phyloP scores from a whole-genome alignment of 192 early-diverging fungal genomes.

The Gaertneriomyces sp. region DNA sequence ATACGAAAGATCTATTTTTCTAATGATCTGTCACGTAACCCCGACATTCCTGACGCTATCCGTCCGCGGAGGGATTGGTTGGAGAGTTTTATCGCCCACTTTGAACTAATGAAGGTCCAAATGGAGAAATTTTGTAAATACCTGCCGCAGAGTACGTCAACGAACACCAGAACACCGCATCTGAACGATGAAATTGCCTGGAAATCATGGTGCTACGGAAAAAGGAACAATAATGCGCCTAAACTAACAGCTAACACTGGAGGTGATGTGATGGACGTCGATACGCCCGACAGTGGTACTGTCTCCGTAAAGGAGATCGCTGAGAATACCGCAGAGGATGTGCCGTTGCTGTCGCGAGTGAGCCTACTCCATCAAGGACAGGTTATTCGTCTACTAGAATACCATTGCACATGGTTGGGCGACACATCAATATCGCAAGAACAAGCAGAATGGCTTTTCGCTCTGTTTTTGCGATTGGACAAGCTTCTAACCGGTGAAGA shows the following conservation, averaged over 20 bases:
- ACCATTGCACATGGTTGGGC: slow-evolving; percentile 11
- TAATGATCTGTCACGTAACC: neutral
- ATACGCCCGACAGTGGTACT: too few relatives aligned
- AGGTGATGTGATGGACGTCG: too few relatives aligned
- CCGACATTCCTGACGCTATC: neutral
- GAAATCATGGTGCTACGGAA: slow-evolving; percentile 23
- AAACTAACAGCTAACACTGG: neutral
- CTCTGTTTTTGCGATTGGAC: slow-evolving; percentile 22
- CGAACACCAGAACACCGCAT: neutral
- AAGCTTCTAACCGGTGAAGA: slow-evolving; percentile 24
- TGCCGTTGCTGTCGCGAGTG: neutral
- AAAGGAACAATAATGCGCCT: neutral
- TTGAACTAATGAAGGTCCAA: neutral
- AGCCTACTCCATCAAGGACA: slow-evolving; percentile 14
- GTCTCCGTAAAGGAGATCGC: too few relatives aligned
- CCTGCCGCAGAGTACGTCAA: neutral
- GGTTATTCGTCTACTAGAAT: slow-evolving; percentile 6
- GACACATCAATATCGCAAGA: slow-evolving; percentile 10
- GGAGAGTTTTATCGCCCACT: slow-evolving; percentile 10
- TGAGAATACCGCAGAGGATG: too few relatives aligned
- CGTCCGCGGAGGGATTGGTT: slow-evolving; percentile 10
- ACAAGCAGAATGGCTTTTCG: slow-evolving; percentile 32
- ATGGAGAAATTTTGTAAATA: slow-evolving; percentile 2
- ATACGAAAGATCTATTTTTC: slow-evolving; percentile 21
- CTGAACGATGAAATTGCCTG: slow-evolving; percentile 10